Evolutionary conservation across 495 filamentous ascomycete species (phyloP).

Genomic region (Annulohypoxylon bovei): DNA sequence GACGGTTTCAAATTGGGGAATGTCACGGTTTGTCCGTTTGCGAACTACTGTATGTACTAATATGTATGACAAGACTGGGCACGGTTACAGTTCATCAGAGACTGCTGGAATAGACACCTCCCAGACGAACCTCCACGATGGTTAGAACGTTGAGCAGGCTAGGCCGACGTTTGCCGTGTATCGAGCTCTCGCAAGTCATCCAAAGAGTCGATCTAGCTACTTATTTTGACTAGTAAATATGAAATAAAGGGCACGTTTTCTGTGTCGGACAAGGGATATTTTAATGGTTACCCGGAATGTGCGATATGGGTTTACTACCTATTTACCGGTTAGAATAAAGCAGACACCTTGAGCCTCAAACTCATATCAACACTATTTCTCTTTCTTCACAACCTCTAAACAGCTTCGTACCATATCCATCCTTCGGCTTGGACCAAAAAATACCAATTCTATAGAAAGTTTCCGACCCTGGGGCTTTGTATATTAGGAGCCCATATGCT

Average conservation of each 20-base stretch:
- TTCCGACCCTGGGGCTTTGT: background rate
- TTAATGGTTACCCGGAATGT: background rate
- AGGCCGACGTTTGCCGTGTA: background rate
- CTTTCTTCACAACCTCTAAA: background rate
- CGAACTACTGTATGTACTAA: constrained; percentile 42
- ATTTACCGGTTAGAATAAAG: background rate
- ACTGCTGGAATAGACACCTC: constrained; percentile 36
- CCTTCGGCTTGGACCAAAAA: background rate
- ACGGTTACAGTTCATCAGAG: constrained; percentile 30
- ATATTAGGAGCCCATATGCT: background rate
- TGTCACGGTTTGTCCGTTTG: constrained; percentile 36
- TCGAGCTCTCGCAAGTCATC: background rate
- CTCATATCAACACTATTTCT: background rate
- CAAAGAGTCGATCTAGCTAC: constrained; percentile 15
- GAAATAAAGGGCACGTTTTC: background rate
- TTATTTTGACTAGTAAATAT: constrained; percentile 20
- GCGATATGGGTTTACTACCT: background rate
- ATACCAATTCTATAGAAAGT: background rate
- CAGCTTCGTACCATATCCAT: background rate
- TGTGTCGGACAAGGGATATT: background rate
- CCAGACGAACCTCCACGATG: constrained; percentile 6
- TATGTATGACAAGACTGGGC: constrained; percentile 30
- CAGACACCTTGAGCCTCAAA: background rate
- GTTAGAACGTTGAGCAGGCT: background rate
- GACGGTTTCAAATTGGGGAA: constrained; percentile 40